Base-by-base conservation (phyloP, 2,329 filamentous ascomycete genomes). In the Pestalotiopsis fici region DNA sequence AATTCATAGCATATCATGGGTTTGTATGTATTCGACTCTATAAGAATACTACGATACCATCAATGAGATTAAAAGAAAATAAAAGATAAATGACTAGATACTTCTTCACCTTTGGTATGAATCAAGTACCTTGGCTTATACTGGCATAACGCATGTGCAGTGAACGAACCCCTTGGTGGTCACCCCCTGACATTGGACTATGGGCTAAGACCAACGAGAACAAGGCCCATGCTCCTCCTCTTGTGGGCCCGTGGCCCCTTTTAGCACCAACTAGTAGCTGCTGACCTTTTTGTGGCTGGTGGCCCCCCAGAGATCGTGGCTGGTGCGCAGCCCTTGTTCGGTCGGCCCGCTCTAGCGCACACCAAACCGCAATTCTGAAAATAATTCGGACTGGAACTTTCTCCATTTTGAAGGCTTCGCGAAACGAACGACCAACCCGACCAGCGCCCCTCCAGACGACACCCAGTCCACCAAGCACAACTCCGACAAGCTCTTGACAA, bases 401-500 rank as follows among this genome's bases (percentile, higher is more conserved):
- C 60, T 63, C 60, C 60, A 27, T 57, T 57, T 57, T 31, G 55
- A 57, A 31, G 55, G 55, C 55, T 31, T 27, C 27, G n/a, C 60
- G 35, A 43, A 39, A 47, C 62, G 25, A 47, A 55, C 62, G 27
- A 56, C 47, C 39, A 50, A 23, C 37, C 39, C 21, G 60, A 43
- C 68, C 67, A 43, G 21, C 71, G 70, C 70, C 70, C 68, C 65
- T 47, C 69, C 65, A 70, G 69, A 67, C 62, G 62, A 73, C 71
- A 66, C 70, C 39, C 25, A 31, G 25, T 21, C 61, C 21, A 47
- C 21, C 23, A 47, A 47, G n/a, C 47, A 57, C 63, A 65, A 35
- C 35, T 35, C 56, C 73, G 72, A 69, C 71, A 74, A 74, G 71
- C 71, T 76, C 74, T 73, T 74, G 76, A 71, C 74, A 71, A 69